Percentiles rank a stretch among this genome's conserved stretches.
Evolutionary conservation across 768 basidiomycete species (phyloP).

Genomic region (Psilocybe subaeruginosa): DNA sequence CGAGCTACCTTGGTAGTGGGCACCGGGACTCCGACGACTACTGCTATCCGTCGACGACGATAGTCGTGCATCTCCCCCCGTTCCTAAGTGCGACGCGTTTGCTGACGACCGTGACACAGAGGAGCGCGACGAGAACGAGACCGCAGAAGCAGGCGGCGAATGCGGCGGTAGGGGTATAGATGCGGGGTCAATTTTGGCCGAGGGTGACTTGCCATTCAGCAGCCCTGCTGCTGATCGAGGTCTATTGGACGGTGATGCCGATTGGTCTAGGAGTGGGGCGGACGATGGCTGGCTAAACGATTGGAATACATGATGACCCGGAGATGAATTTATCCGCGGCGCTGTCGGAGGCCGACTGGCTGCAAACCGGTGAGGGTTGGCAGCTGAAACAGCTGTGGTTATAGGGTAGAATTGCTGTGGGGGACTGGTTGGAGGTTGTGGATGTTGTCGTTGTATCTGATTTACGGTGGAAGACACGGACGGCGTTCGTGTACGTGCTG

Average conservation of each 20-base stretch:
- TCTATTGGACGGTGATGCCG: slow-evolving; percentile 11
- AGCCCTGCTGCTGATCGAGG: slow-evolving; percentile 15
- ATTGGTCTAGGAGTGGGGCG: slow-evolving; percentile 5
- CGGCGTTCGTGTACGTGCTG: slow-evolving; percentile 35
- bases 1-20: slow-evolving; percentile 2
- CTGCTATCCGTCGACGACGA: slow-evolving; percentile 12
- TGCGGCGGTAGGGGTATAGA: slow-evolving; percentile 65
- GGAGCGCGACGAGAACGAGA: slow-evolving; percentile 82
- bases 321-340: slow-evolving; percentile 18
- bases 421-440: slow-evolving; percentile 21
- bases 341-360: slow-evolving; percentile 36
- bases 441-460: slow-evolving; percentile 21
- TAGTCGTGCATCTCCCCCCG: slow-evolving; percentile 25
- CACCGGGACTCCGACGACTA: slow-evolving; percentile 1
- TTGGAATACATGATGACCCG: slow-evolving; percentile 33
- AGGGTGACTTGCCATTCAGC: slow-evolving; percentile 10
- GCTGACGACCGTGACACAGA: slow-evolving; percentile 69
- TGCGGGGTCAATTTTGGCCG: slow-evolving; percentile 53
- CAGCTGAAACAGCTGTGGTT: slow-evolving; percentile 55
- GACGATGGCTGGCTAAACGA: slow-evolving; percentile 26
- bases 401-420: slow-evolving; percentile 53
- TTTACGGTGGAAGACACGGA: slow-evolving; percentile 44
- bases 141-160: slow-evolving; percentile 70
- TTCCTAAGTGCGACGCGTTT: slow-evolving; percentile 40
- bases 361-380: slow-evolving; percentile 60